Evolutionary conservation across 2,329 filamentous ascomycete species (phyloP).

Genomic region (Fusarium sp.): DNA sequence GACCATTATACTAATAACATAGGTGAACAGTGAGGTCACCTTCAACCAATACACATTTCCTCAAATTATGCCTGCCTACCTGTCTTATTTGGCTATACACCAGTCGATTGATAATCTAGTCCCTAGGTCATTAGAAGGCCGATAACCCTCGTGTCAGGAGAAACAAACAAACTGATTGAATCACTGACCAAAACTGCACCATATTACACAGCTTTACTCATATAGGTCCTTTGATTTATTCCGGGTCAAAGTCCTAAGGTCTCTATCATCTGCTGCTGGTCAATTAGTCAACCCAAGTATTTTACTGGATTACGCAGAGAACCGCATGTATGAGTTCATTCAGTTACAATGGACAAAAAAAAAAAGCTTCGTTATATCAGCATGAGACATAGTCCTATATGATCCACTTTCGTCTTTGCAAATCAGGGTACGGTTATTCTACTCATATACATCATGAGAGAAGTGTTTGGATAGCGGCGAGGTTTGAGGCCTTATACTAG

Average conservation of each 20-base stretch:
- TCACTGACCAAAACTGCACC: neutral
- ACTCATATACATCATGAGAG: neutral
- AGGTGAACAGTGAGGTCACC: neutral
- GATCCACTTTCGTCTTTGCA: neutral
- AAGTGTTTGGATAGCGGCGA: neutral
- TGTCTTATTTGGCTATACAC: neutral
- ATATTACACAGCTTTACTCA: neutral
- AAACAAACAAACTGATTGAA: neutral
- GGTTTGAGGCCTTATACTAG: neutral
- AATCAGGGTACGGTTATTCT: neutral
- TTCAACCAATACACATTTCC: neutral
- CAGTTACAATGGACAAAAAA: neutral
- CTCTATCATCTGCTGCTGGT: neutral
- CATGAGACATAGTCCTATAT: neutral
- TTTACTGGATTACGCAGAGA: neutral
- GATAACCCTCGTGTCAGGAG: neutral
- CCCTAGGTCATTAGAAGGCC: neutral
- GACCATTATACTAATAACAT: neutral
- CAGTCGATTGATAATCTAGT: neutral
- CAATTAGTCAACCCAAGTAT: neutral
- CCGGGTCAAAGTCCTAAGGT: neutral
- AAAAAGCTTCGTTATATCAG: neutral
- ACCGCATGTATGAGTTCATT: neutral
- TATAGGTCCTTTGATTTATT: neutral
- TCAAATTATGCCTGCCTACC: neutral